phyloP scores from a whole-genome alignment of 2,329 filamentous ascomycete genomes.

The Bimuria novae-zelandiae region DNA sequence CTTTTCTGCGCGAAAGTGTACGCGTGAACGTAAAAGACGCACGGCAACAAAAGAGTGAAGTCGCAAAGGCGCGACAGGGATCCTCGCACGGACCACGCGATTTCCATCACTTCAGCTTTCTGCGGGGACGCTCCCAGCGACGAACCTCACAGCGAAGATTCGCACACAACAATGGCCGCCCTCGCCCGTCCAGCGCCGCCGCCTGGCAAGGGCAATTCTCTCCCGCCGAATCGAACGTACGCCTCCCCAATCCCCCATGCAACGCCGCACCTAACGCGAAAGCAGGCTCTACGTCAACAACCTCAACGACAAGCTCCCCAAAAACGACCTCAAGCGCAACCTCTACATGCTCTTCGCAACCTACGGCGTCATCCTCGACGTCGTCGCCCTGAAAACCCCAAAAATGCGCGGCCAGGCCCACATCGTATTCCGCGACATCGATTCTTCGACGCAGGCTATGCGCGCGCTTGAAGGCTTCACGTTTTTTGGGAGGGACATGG shows the following conservation, averaged over 20 bases:
- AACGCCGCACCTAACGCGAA: slow-evolving; percentile 21
- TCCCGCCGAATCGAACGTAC: slow-evolving; percentile 39
- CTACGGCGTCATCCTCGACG: slow-evolving; percentile 88
- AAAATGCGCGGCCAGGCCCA: slow-evolving; percentile 98
- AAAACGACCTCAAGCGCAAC: slow-evolving; percentile 81
- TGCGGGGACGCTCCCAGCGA: too few species aligned
- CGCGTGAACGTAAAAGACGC: neutral
- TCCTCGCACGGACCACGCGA: neutral
- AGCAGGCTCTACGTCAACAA: slow-evolving; percentile 85
- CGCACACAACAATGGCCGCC: slow-evolving; percentile 33
- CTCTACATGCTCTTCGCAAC: slow-evolving; percentile 95
- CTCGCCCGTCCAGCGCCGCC: slow-evolving; percentile 16
- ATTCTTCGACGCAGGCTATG: slow-evolving; percentile 94
- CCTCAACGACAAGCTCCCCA: slow-evolving; percentile 86
- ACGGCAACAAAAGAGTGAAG: neutral
- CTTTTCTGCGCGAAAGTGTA: neutral
- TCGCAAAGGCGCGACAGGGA: neutral
- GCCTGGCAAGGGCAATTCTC: neutral
- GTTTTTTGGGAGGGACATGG: slow-evolving; percentile 84
- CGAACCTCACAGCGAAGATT: too few species aligned
- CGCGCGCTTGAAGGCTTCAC: slow-evolving; percentile 81
- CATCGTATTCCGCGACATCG: slow-evolving; percentile 84
- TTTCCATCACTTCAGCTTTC: slow-evolving; percentile 10
- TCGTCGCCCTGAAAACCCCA: slow-evolving; percentile 84
- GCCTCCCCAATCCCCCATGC: slow-evolving; percentile 11